Conservation (phyloP, 2,329 filamentous ascomycete genomes). For the Hymenotorrendiella dingleyae region DNA sequence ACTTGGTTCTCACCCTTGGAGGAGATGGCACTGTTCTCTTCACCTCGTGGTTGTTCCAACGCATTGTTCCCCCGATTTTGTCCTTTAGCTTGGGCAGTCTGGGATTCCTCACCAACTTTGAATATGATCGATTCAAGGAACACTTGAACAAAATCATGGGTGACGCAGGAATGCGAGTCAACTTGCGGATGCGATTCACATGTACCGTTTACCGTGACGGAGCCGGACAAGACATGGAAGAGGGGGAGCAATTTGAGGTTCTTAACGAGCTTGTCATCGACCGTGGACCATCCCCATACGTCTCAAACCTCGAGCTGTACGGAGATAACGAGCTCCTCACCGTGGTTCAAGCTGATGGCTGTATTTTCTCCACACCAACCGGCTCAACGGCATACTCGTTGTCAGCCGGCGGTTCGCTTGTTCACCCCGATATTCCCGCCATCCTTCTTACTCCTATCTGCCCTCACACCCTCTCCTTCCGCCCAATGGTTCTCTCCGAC, state of each 20-base stretch:
- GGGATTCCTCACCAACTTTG: slow-evolving; percentile 83
- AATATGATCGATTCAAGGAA: slow-evolving; percentile 81
- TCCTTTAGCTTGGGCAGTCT: slow-evolving; percentile 80
- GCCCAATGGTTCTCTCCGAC: slow-evolving; percentile 95
- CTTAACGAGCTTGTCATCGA: slow-evolving; percentile 98
- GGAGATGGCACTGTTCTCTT: slow-evolving; percentile 84
- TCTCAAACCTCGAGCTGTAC: slow-evolving; percentile 93
- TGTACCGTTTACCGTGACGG: slow-evolving; percentile 87
- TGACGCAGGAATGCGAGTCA: slow-evolving; percentile 92
- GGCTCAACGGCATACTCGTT: slow-evolving; percentile 94
- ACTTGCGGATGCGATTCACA: slow-evolving; percentile 96
- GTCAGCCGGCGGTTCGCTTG: slow-evolving; percentile 88
- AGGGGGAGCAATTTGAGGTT: slow-evolving; percentile 95
- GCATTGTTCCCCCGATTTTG: slow-evolving; percentile 77
- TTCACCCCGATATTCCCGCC: slow-evolving; percentile 93
- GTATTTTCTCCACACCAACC: slow-evolving; percentile 95
- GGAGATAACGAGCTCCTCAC: slow-evolving; percentile 93
- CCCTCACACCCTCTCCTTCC: slow-evolving; percentile 92
- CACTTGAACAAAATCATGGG: slow-evolving; percentile 89
- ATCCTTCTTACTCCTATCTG: slow-evolving; percentile 97
- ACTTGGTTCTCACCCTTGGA: slow-evolving; percentile 83
- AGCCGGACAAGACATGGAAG: slow-evolving; percentile 61
- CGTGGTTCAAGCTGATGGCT: slow-evolving; percentile 92
- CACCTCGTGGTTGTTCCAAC: slow-evolving; percentile 88
- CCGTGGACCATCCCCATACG: slow-evolving; percentile 90